Percentiles rank a stretch among this genome's conserved stretches.
Conservation (phyloP, 1,284 basidiomycete genomes). For the Moesziomyces parantarcticus region DNA sequence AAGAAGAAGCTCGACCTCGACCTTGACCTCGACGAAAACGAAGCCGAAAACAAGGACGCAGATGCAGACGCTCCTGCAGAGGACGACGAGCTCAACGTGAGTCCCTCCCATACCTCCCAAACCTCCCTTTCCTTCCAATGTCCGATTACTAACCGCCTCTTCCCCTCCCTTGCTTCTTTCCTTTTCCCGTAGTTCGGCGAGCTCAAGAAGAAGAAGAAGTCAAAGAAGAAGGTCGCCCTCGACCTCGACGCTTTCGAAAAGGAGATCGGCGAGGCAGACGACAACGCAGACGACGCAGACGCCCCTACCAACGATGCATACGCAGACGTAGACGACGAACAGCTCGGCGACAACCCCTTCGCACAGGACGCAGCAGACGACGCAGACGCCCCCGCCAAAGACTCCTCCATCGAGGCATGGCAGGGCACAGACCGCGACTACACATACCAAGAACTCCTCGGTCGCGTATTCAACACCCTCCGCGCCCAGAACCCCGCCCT, state of each 20-base stretch:
- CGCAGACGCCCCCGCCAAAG: slow-evolving; percentile 28
- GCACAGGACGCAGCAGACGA: slow-evolving; percentile 47
- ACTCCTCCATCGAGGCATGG: slow-evolving; percentile 73
- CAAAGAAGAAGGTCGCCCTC: slow-evolving; percentile 67
- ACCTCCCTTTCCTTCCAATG: too few relatives aligned
- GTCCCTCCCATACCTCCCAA: slow-evolving; percentile 13
- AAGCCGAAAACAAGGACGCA: slow-evolving; percentile 40
- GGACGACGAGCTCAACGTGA: slow-evolving; percentile 67
- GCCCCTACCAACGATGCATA: slow-evolving; percentile 71
- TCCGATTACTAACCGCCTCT: not conserved
- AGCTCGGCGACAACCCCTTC: slow-evolving; percentile 62
- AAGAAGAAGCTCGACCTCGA: slow-evolving; percentile 87
- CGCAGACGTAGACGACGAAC: slow-evolving; percentile 71
- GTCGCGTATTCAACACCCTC: slow-evolving; percentile 88
- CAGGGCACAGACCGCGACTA: slow-evolving; percentile 91
- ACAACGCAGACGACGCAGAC: slow-evolving; percentile 68
- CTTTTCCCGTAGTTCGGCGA: slow-evolving; percentile 69
- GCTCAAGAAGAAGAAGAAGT: slow-evolving; percentile 72
- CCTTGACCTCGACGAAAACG: slow-evolving; percentile 50
- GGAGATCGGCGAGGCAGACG: slow-evolving; percentile 68
- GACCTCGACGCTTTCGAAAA: slow-evolving; percentile 68
- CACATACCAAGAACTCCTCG: slow-evolving; percentile 92
- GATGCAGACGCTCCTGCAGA: slow-evolving; percentile 43
- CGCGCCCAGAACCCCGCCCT: slow-evolving; percentile 95
- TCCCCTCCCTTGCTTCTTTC: not conserved